Base-by-base conservation (phyloP, 805 yeast genomes). In the Kuraishia capsulata region DNA sequence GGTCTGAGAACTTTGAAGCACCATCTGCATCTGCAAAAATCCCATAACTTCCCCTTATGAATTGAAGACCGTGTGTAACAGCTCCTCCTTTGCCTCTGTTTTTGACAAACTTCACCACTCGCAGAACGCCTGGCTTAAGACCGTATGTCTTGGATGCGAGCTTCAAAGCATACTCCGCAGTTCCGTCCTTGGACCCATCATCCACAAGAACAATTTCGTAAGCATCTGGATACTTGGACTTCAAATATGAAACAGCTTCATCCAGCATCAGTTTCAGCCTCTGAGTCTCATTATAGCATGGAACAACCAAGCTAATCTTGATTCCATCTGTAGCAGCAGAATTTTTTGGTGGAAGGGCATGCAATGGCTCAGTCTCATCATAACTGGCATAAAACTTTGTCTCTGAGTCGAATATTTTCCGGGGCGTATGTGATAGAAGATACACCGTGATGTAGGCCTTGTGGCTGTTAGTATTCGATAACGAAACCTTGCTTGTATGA, bases 11-110 rank as follows among this genome's bases (percentile, higher is more conserved):
- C 47, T 71, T 69, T 20, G 95, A 81, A 4, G 98, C 97, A 25
- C 97, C 97, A 61, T 92, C 98, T 1, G 97, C 98, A 61, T 92
- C 98, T 1, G 96, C 97, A 64, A 92, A 92, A 8, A 92, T 69
- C 9, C 77, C 75, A 49, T 73, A 80, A 40, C 67, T 56, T 10
- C 97, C 98, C 32, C 86, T 65, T 3, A 80, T 64, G 50, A 76
- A 78, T 49, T 80, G 73, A 57, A 92, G 62, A 5, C 98, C 98
- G 58, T 90, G 97, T 14, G 94, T 78, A 0, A 92, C 97, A 0
- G 97, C 98, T 10, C 97, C 96, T 26, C 94, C 94, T 62, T 90
- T 90, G 20, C 98, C 98, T 50, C 98, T 71, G 57, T 92, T 92
- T 44, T 73, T 57, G 19, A 61, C 73, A 44, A 92, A 68, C 46